phyloP scores from a whole-genome alignment of 805 yeast genomes.

The Starmerella kuoi region DNA sequence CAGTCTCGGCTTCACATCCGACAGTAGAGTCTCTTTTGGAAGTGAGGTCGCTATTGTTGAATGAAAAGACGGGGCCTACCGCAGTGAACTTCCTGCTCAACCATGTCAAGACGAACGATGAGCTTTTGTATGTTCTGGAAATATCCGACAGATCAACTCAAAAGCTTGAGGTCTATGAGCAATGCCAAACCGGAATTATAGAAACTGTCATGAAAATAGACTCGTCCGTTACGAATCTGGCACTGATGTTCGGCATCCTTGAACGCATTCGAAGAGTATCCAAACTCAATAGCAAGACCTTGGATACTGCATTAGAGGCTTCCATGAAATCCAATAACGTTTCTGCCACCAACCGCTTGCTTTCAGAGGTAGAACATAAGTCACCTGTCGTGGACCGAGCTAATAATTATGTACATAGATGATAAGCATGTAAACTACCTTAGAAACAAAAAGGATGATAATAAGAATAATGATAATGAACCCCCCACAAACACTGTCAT shows the following conservation, averaged over 20 bases:
- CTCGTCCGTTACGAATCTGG: conserved; percentile 1
- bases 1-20: conserved; percentile 16
- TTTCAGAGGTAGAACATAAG: background rate
- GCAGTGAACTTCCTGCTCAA: conserved; percentile 23
- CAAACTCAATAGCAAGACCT: background rate
- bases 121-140: conserved; percentile 23
- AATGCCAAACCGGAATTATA: conserved; percentile 24
- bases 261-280: conserved; percentile 2
- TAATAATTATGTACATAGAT: background rate
- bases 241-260: conserved; percentile 10
- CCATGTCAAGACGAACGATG: conserved; percentile 20
- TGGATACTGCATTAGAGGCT: conserved; percentile 5
- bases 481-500: too few relatives aligned
- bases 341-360: background rate
- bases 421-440: too few relatives aligned
- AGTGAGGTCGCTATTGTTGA: conserved; percentile 7
- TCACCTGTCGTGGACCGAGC: background rate
- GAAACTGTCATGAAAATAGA: conserved; percentile 11
- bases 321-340: background rate
- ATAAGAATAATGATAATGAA: too few relatives aligned
- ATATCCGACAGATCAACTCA: conserved; percentile 16
- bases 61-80: conserved; percentile 10
- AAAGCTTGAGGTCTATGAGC: conserved; percentile 17
- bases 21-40: conserved; percentile 13
- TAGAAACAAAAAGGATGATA: too few relatives aligned